Conservation (phyloP, 1,284 basidiomycete species). For the Abortiporus biennis region DNA sequence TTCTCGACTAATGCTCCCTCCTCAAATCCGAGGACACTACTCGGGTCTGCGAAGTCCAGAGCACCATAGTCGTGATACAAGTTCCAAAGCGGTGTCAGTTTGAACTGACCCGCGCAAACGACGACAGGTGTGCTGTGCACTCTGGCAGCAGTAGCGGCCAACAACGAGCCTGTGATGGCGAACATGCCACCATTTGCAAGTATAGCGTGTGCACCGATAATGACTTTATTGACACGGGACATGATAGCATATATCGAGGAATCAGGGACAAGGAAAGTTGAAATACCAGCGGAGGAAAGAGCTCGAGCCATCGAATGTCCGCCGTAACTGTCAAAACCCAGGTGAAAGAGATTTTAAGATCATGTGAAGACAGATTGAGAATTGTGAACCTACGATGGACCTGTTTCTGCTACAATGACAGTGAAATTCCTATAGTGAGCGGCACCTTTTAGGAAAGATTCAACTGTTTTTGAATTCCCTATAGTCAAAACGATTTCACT, state of each 20-base stretch:
- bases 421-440: slow-evolving; percentile 91
- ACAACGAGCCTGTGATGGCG: slow-evolving; percentile 78
- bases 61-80: slow-evolving; percentile 84
- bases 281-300: slow-evolving; percentile 76
- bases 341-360: slow-evolving; percentile 1
- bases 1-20: slow-evolving; percentile 73
- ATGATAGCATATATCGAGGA: slow-evolving; percentile 93
- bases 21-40: slow-evolving; percentile 76
- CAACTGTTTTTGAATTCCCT: slow-evolving; percentile 93
- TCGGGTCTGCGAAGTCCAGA: slow-evolving; percentile 85
- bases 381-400: slow-evolving; percentile 76
- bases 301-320: slow-evolving; percentile 84
- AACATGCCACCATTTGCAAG: slow-evolving; percentile 96
- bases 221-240: slow-evolving; percentile 95
- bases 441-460: slow-evolving; percentile 87
- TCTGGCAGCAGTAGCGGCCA: slow-evolving; percentile 86
- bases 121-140: slow-evolving; percentile 92
- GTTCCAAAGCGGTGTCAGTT: slow-evolving; percentile 93
- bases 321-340: slow-evolving; percentile 50
- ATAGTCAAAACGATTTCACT: slow-evolving; percentile 96
- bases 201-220: slow-evolving; percentile 90
- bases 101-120: slow-evolving; percentile 93
- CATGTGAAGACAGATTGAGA: background rate
- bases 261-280: slow-evolving; percentile 93
- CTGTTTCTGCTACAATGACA: slow-evolving; percentile 93